These are phyloP conservation scores for Pezicula neosporulosa DNA, from an alignment of 2,329 filamentous ascomycete species.

Conservation along the genomic window DNA sequence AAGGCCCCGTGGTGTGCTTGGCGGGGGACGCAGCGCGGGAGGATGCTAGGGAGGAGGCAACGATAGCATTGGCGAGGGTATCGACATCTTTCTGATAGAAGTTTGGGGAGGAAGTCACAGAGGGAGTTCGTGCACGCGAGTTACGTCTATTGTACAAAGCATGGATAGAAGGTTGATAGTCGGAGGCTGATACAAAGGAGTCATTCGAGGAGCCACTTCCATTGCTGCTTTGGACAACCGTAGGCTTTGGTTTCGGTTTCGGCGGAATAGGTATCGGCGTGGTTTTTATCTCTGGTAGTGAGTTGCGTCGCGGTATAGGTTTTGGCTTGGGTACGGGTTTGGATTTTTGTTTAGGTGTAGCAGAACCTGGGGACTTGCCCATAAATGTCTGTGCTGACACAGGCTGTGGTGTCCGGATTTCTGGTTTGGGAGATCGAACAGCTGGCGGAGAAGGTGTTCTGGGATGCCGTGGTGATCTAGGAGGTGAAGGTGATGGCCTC, in stretches of 20 bases:
- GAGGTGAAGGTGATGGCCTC: background rate
- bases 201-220: constrained; percentile 25
- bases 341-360: background rate
- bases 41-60: constrained; percentile 71
- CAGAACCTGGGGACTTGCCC: background rate
- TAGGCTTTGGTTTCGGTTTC: constrained; percentile 1
- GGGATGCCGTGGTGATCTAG: constrained; percentile 4
- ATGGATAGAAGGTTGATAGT: constrained; percentile 14
- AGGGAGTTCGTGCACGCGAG: constrained; percentile 6
- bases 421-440: constrained; percentile 5
- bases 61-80: constrained; percentile 69
- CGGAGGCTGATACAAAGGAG: constrained; percentile 30
- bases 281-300: constrained; percentile 7
- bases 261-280: constrained; percentile 14
- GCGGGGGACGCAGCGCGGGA: constrained; percentile 44
- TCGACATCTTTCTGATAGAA: constrained; percentile 42
- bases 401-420: constrained; percentile 9
- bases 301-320: constrained; percentile 6
- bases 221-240: constrained; percentile 5
- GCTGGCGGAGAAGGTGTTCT: constrained; percentile 5
- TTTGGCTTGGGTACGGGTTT: constrained; percentile 3
- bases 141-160: background rate
- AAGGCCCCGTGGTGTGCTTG: constrained; percentile 7
- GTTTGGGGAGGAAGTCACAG: constrained; percentile 20
- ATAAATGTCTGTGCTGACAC: background rate